phyloP scores from a whole-genome alignment of 1,284 basidiomycete species.

The Anthracocystis panici-leucophaei region DNA sequence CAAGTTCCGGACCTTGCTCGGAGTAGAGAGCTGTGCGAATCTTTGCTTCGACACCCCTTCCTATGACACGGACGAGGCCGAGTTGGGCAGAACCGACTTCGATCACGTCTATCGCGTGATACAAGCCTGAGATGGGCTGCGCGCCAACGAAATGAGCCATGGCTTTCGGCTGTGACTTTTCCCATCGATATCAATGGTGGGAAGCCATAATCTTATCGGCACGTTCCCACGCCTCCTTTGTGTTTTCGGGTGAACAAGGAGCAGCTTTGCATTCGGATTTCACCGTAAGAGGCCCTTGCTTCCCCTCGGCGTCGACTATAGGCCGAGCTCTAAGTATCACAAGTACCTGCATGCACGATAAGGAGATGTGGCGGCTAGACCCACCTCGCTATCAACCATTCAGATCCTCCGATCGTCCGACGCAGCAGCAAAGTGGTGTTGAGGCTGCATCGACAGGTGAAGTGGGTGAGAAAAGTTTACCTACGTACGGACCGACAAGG shows the following conservation, averaged over 20 bases:
- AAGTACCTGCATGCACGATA: background rate
- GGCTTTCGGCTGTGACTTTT: background rate
- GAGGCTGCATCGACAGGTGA: background rate
- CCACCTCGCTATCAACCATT: background rate
- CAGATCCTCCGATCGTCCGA: background rate
- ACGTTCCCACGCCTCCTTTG: slow-evolving; percentile 3
- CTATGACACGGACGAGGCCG: too few relatives aligned
- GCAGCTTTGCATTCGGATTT: background rate
- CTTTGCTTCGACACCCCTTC: too few relatives aligned
- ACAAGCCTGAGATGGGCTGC: background rate
- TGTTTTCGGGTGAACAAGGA: background rate
- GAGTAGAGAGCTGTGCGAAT: background rate
- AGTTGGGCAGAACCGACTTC: background rate
- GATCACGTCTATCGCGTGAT: background rate
- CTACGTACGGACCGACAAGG: background rate
- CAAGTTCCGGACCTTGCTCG: background rate
- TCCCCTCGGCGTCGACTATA: background rate
- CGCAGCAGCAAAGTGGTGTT: background rate
- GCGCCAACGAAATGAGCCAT: background rate
- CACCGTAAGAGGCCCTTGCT: background rate
- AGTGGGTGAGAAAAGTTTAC: background rate
- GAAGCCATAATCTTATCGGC: background rate
- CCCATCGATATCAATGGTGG: background rate
- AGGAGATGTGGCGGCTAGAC: background rate
- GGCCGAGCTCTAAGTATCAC: background rate